Conservation (phyloP, 2,329 filamentous ascomycete species). For the Penicillium sclerotiorum region DNA sequence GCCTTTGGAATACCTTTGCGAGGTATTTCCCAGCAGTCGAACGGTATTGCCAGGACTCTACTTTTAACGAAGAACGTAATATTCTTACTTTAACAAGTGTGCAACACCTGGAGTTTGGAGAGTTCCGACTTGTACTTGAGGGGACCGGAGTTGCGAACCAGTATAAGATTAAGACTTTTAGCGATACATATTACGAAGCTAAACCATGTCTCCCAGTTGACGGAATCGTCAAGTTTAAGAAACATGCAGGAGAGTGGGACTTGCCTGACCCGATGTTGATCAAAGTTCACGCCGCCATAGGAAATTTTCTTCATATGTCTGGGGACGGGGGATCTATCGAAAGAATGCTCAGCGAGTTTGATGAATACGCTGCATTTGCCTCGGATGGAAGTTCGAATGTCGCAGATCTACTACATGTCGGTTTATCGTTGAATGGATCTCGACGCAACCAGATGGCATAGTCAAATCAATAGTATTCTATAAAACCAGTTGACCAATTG, state of each 20-base stretch:
- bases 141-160: neutral
- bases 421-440: neutral
- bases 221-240: neutral
- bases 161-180: neutral
- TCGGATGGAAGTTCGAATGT: conserved; percentile 7
- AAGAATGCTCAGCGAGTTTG: neutral
- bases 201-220: neutral
- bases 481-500: no score
- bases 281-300: conserved; percentile 6
- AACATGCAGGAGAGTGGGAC: neutral
- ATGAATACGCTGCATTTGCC: neutral
- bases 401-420: neutral
- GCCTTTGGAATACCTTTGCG: neutral
- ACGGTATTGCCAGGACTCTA: neutral
- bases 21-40: neutral
- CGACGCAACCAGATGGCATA: neutral
- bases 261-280: conserved; percentile 1
- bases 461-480: no score
- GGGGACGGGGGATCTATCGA: conserved; percentile 1
- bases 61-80: neutral
- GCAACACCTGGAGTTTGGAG: neutral
- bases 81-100: neutral
- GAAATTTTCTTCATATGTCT: conserved; percentile 5
- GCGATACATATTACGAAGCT: neutral
- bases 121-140: neutral